These are phyloP conservation scores for Echeveria elegans DNA, from an alignment of 164 flowering plant species.

Conservation along the genomic window DNA sequence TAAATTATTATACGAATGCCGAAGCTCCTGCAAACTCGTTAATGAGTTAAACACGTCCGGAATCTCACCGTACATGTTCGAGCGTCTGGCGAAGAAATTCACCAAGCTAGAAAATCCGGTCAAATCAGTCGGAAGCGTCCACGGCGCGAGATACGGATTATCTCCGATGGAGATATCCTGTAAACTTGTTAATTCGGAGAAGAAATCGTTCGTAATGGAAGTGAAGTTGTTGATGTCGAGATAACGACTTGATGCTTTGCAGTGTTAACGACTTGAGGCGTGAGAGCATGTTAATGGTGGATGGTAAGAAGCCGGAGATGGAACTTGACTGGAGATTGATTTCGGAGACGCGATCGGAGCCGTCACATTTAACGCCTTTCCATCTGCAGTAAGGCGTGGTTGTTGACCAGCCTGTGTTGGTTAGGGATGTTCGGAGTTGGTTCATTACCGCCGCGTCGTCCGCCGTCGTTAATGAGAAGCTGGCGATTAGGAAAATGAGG, in stretches of 20 bases:
- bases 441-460: constrained; percentile 43
- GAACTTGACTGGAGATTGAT: constrained; percentile 29
- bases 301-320: constrained; percentile 38
- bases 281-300: constrained; percentile 29
- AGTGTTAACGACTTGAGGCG: constrained; percentile 32
- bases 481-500: constrained; percentile 12
- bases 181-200: constrained; percentile 31
- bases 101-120: constrained; percentile 16
- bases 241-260: constrained; percentile 27
- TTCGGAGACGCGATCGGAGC: constrained; percentile 24
- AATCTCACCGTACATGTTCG: constrained; percentile 24
- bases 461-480: constrained; percentile 11
- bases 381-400: constrained; percentile 29
- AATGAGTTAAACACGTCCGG: constrained; percentile 30
- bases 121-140: constrained; percentile 30
- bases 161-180: constrained; percentile 22
- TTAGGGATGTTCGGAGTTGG: constrained; percentile 15
- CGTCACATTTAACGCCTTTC: constrained; percentile 38
- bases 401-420: constrained; percentile 35
- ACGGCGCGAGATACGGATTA: constrained; percentile 19
- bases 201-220: constrained; percentile 21
- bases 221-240: constrained; percentile 41
- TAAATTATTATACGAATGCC: constrained; percentile 45
- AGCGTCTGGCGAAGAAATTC: constrained; percentile 18
- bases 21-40: constrained; percentile 20